phyloP scores from a whole-genome alignment of 1,284 basidiomycete genomes.

The Meira miltonrushii region DNA sequence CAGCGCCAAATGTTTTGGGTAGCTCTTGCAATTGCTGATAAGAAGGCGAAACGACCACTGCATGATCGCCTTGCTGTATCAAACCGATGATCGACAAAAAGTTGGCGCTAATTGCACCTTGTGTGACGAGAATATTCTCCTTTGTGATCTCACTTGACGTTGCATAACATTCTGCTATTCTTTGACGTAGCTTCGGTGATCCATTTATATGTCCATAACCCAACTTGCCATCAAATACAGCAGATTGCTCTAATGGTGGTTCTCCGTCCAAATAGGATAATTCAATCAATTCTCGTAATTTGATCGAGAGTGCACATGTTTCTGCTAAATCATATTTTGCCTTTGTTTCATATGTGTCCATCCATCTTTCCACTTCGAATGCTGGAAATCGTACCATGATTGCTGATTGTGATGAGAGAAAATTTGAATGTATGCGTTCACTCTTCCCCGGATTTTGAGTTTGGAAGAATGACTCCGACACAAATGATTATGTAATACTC shows the following conservation, averaged over 20 bases:
- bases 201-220: slow-evolving; percentile 13
- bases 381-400: slow-evolving; percentile 8
- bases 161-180: slow-evolving; percentile 9
- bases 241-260: not conserved
- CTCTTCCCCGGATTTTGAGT: too few species aligned
- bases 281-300: slow-evolving; percentile 7
- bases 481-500: too few species aligned
- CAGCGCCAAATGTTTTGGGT: slow-evolving; percentile 12
- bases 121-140: slow-evolving; percentile 8
- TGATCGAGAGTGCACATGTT: slow-evolving; percentile 9
- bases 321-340: slow-evolving; percentile 12
- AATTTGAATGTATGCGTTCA: too few species aligned
- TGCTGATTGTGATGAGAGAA: not conserved
- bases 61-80: slow-evolving; percentile 6
- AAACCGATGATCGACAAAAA: slow-evolving; percentile 13
- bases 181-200: slow-evolving; percentile 9
- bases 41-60: slow-evolving; percentile 7
- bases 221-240: not conserved
- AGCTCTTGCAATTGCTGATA: slow-evolving; percentile 14
- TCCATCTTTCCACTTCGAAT: slow-evolving; percentile 15
- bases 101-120: slow-evolving; percentile 15
- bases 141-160: not conserved
- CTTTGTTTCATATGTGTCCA: slow-evolving; percentile 13
- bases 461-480: too few species aligned
- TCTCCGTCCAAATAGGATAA: slow-evolving; percentile 4